Conservation (phyloP, 108 stramenopile species). For the Nitzschia sp. region DNA sequence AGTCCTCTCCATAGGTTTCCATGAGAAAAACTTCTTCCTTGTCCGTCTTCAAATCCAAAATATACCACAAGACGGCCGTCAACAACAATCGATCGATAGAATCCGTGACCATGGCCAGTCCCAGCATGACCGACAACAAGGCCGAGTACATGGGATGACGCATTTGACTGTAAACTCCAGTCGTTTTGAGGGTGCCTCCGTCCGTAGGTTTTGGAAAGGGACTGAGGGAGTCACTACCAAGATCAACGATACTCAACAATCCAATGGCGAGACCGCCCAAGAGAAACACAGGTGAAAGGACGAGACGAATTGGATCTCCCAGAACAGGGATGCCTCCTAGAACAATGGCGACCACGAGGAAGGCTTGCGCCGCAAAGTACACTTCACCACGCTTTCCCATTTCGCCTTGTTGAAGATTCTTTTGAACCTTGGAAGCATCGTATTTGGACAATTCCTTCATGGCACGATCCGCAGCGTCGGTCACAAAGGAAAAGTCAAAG, state of each 20-base stretch:
- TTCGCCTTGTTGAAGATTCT: conserved; percentile 42
- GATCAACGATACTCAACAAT: conserved; percentile 43
- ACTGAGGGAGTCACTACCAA: conserved; percentile 41
- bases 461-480: background rate
- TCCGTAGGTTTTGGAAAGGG: conserved; percentile 55
- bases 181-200: conserved; percentile 29
- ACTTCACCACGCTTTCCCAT: conserved; percentile 58
- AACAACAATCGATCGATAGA: conserved; percentile 47
- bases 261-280: conserved; percentile 26
- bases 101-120: conserved; percentile 51
- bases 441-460: background rate
- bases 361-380: conserved; percentile 54
- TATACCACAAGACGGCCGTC: conserved; percentile 37
- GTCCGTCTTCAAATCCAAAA: conserved; percentile 59
- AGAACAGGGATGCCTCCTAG: conserved; percentile 54
- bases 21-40: conserved; percentile 52
- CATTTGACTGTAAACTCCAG: conserved; percentile 53
- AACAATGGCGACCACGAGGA: conserved; percentile 48
- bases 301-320: conserved; percentile 33
- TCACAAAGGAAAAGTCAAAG: background rate
- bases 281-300: conserved; percentile 41
- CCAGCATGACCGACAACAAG: conserved; percentile 38
- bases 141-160: conserved; percentile 83
- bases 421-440: conserved; percentile 4
- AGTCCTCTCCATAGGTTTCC: conserved; percentile 22